Conservation (phyloP, 1,284 basidiomycete species). For the Prillingera fragicola region DNA sequence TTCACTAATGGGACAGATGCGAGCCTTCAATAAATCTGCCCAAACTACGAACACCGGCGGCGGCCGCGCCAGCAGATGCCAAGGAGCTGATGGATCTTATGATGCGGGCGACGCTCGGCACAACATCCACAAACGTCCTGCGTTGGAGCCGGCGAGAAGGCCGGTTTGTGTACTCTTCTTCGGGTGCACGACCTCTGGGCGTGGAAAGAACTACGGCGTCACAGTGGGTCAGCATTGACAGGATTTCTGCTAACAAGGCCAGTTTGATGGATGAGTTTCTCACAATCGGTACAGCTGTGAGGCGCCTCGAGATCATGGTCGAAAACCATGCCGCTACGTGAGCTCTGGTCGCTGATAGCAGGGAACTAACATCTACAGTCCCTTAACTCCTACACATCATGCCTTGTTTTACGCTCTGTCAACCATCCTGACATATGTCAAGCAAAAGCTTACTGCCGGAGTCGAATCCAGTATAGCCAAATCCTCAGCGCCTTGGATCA, state of each 20-base stretch:
- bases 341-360: conserved; percentile 3
- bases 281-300: conserved; percentile 29
- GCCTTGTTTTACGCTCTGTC: conserved; percentile 37
- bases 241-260: not conserved
- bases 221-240: conserved; percentile 13
- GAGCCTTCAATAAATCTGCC: conserved; percentile 21
- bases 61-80: conserved; percentile 13
- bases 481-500: conserved; percentile 19
- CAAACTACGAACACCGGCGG: conserved; percentile 7
- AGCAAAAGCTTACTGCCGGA: conserved; percentile 23
- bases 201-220: conserved; percentile 18
- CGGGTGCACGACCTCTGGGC: conserved; percentile 17
- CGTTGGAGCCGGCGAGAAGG: conserved; percentile 26
- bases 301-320: conserved; percentile 37
- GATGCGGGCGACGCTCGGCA: conserved; percentile 35
- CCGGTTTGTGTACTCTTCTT: conserved; percentile 22
- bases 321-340: conserved; percentile 29
- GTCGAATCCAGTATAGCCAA: conserved; percentile 12
- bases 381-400: conserved; percentile 41
- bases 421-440: conserved; percentile 35
- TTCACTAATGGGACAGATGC: conserved; percentile 6
- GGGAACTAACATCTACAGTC: conserved; percentile 16
- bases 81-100: conserved; percentile 22
- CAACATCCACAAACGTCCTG: conserved; percentile 23
- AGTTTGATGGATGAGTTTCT: conserved; percentile 14